Evolutionary conservation across 2,329 filamentous ascomycete species (phyloP), one percentile per base, ranked within the genome.

Genomic region (Scedosporium boydii): DNA sequence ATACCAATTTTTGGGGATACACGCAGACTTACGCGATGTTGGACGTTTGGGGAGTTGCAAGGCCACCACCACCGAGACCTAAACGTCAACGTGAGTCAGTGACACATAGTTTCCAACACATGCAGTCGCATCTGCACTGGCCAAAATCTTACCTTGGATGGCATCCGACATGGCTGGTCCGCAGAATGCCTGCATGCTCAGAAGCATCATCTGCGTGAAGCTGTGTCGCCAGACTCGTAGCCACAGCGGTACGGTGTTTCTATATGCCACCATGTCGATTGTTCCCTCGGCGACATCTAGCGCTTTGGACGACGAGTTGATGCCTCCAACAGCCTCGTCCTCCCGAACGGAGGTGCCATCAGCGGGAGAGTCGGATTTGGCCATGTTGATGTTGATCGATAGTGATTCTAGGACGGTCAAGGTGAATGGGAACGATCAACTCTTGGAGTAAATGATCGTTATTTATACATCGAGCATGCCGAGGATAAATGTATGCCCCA

Each of bases 201-300:
- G 67, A 4, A 79, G 70, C 66, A 80, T 68, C 78, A 80, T 80
- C 68, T 80, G 77, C 4, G 77, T 80, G 65, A 80, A 71, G 65
- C 77, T 79, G 65, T 80, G 75, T 64, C 77, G 75, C 69, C 75
- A 76, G 4, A 79, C 65, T 3, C 76, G 72, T 64, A 77, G 78
- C 77, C 77, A 80, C 4, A 70, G 63, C 1, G 77, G 77, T 1
- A 69, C 66, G 7, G 66, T 62, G 16, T 63, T 59, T 27, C 62
- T 63, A 61, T 72, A 72, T 16, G 64, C 65, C 1, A 67, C 68
- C 70, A 78, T 75, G 60, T 78, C 72, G 59, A 79, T 67, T 12
- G 66, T 70, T 6, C 23, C 26, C 16, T 18, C 59, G n/a, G n/a
- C 21, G 58, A 27, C 10, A 27, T 59, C 34, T 10, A 3, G 18